Percentiles rank a stretch among this genome's conserved stretches.
These are phyloP conservation scores for Jatropha curcas DNA, from an alignment of 345 rosid genomes.

Conservation along the genomic window DNA sequence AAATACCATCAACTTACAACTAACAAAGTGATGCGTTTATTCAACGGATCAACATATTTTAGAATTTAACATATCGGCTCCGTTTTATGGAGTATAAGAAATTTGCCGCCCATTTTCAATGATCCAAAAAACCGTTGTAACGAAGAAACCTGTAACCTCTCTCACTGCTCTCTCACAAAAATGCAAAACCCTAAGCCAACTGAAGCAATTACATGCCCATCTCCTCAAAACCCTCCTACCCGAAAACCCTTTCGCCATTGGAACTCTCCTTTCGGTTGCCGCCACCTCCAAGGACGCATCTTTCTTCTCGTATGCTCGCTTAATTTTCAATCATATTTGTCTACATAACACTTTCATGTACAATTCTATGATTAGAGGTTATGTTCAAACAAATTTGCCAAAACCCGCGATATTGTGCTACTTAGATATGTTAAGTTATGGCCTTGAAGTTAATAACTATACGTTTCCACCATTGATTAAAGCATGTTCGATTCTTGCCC, in stretches of 20 bases:
- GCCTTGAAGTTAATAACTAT: slow-evolving; percentile 29
- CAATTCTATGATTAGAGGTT: slow-evolving; percentile 36
- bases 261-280: slow-evolving; percentile 30
- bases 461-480: slow-evolving; percentile 41
- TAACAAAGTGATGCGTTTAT: too few species aligned
- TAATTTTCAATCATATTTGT: slow-evolving; percentile 22
- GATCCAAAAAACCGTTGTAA: slow-evolving; percentile 16
- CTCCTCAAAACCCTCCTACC: slow-evolving; percentile 23
- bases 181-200: slow-evolving; percentile 35
- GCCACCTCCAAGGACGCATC: slow-evolving; percentile 23
- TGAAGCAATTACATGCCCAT: slow-evolving; percentile 37
- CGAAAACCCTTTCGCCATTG: slow-evolving; percentile 26
- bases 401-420: slow-evolving; percentile 25
- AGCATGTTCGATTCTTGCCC: slow-evolving; percentile 25
- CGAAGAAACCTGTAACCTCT: background rate
- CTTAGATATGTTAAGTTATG: slow-evolving; percentile 28
- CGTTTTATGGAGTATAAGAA: background rate
- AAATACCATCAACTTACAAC: too few species aligned
- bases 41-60: too few species aligned
- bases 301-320: slow-evolving; percentile 33
- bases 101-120: slow-evolving; percentile 18
- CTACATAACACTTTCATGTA: slow-evolving; percentile 35
- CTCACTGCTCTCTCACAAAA: slow-evolving; percentile 12
- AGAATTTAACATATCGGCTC: background rate
- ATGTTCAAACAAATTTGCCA: slow-evolving; percentile 23